phyloP scores from a whole-genome alignment of 1,139 yeast genomes.

The Suhomyces coccinellae region DNA sequence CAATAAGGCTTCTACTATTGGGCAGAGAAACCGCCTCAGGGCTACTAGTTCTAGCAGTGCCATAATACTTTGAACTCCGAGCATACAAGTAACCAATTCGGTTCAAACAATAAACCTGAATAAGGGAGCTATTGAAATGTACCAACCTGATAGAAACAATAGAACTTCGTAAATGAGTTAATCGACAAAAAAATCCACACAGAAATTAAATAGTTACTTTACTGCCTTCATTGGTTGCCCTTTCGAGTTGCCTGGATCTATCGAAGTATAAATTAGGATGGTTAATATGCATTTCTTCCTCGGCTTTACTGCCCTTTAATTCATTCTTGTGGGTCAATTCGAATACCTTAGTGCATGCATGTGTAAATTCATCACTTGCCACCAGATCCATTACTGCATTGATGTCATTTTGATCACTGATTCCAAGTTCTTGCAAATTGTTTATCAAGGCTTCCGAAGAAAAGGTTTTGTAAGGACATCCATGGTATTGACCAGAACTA shows the following conservation, averaged over 20 bases:
- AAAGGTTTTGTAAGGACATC: slow-evolving; percentile 89
- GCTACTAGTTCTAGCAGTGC: too few species aligned
- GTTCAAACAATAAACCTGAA: too few species aligned
- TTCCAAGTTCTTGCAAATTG: slow-evolving; percentile 66
- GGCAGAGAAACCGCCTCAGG: too few species aligned
- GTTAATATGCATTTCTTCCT: slow-evolving; percentile 57
- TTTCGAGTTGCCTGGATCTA: slow-evolving; percentile 55
- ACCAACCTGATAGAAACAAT: too few species aligned
- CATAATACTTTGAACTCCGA: too few species aligned
- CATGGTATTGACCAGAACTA: slow-evolving; percentile 72
- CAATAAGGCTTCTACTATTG: too few species aligned
- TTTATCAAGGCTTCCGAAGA: slow-evolving; percentile 57
- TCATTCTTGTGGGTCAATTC: slow-evolving; percentile 69
- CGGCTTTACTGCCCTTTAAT: slow-evolving; percentile 27
- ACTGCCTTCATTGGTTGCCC: slow-evolving; percentile 10
- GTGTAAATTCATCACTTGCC: slow-evolving; percentile 65
- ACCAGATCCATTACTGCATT: slow-evolving; percentile 67
- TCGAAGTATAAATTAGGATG: slow-evolving; percentile 92
- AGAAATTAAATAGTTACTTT: background rate
- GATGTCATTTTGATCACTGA: slow-evolving; percentile 62
- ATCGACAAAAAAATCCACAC: background rate
- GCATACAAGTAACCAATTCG: too few species aligned
- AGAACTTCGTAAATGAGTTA: background rate
- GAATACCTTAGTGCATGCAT: slow-evolving; percentile 88
- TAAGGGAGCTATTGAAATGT: too few species aligned